Evolutionary conservation across 2,329 filamentous ascomycete genomes (phyloP).

Genomic region (Ceratocystis destructans): DNA sequence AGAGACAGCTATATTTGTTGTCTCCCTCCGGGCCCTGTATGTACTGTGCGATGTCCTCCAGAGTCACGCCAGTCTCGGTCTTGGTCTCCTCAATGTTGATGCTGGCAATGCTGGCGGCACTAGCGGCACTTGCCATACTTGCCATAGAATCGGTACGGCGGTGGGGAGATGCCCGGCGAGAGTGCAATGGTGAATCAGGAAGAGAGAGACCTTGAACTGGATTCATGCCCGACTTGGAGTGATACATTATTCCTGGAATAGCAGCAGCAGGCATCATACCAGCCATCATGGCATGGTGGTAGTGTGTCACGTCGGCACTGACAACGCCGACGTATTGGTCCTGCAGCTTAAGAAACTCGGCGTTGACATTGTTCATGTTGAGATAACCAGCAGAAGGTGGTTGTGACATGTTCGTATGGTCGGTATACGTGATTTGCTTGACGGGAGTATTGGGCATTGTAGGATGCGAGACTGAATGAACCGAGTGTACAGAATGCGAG

Average conservation of each 20-base stretch:
- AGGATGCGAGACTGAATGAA: background rate
- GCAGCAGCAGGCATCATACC: constrained; percentile 15
- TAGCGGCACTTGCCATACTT: constrained; percentile 43
- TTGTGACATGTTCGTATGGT: constrained; percentile 26
- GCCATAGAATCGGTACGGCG: constrained; percentile 47
- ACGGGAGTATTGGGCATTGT: constrained; percentile 16
- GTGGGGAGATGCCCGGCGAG: constrained; percentile 27
- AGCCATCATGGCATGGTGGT: constrained; percentile 16
- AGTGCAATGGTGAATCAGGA: background rate
- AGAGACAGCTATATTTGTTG: constrained; percentile 68
- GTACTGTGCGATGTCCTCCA: constrained; percentile 67
- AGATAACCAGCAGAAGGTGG: constrained; percentile 44
- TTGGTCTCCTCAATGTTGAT: constrained; percentile 53
- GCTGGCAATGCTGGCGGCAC: constrained; percentile 45
- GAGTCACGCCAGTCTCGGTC: constrained; percentile 69
- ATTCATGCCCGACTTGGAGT: constrained; percentile 3
- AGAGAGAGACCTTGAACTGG: background rate
- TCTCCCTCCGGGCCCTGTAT: constrained; percentile 63
- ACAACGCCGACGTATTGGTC: constrained; percentile 11
- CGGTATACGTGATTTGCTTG: constrained; percentile 32
- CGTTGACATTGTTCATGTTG: constrained; percentile 36
- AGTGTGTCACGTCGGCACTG: constrained; percentile 15
- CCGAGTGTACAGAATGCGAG: constrained; percentile 8
- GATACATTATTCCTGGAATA: constrained; percentile 15
- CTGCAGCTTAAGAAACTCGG: constrained; percentile 33